Conservation (phyloP, 805 yeast species). For the Yarrowia bubula region DNA sequence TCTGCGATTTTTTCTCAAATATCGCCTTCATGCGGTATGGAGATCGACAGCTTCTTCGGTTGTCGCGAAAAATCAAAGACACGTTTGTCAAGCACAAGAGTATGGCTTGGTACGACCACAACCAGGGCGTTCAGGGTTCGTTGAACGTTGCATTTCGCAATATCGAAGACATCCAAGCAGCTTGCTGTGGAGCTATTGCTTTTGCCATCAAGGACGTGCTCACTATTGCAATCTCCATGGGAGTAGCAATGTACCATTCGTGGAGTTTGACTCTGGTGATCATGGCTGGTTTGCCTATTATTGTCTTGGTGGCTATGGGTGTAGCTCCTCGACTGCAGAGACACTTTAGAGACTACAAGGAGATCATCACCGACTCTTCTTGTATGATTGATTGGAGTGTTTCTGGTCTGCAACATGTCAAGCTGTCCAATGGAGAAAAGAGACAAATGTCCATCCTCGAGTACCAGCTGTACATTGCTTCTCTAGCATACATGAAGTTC, state of each 20-base stretch:
- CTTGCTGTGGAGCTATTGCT: slow-evolving; percentile 66
- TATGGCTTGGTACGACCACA: slow-evolving; percentile 62
- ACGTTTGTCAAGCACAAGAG: slow-evolving; percentile 47
- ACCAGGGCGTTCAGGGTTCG: slow-evolving; percentile 58
- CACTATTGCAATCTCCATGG: slow-evolving; percentile 49
- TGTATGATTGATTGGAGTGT: slow-evolving; percentile 70
- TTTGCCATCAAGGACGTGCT: slow-evolving; percentile 53
- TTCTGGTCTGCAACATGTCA: slow-evolving; percentile 56
- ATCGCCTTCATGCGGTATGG: slow-evolving; percentile 71
- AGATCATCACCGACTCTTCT: slow-evolving; percentile 53
- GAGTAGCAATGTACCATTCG: slow-evolving; percentile 69
- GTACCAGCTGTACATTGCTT: slow-evolving; percentile 39
- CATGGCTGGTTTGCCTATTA: slow-evolving; percentile 70
- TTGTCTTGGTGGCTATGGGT: slow-evolving; percentile 48
- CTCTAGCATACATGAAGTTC: slow-evolving; percentile 47
- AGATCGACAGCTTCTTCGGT: slow-evolving; percentile 59
- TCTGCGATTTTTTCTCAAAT: slow-evolving; percentile 45
- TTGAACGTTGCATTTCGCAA: slow-evolving; percentile 60
- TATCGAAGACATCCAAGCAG: slow-evolving; percentile 67
- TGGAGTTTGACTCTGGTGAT: slow-evolving; percentile 83
- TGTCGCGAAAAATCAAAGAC: slow-evolving; percentile 50
- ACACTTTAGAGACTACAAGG: slow-evolving; percentile 57
- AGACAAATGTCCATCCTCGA: slow-evolving; percentile 51
- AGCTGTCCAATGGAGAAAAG: slow-evolving; percentile 56
- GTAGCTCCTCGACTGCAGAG: slow-evolving; percentile 54